Conservation (phyloP, 163 green algal genomes). For the Coccomyxa subellipsoidea region DNA sequence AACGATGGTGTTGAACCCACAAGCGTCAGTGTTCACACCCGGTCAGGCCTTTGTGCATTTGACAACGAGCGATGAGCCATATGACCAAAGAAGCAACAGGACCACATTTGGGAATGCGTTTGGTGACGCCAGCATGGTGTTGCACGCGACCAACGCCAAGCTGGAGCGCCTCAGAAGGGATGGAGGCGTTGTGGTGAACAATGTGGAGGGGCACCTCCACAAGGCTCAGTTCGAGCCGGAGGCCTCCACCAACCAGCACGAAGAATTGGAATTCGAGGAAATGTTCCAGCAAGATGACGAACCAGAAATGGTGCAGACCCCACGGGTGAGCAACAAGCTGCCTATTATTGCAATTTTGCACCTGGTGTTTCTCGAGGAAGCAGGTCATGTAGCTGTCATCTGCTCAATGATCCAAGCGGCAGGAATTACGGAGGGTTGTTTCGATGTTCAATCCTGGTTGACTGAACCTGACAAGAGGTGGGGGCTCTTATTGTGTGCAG, state of each 20-base stretch:
- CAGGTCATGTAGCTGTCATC: too few relatives aligned
- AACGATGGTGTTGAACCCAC: background rate
- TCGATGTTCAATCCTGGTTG: too few relatives aligned
- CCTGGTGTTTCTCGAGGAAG: too few relatives aligned
- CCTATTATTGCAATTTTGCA: background rate
- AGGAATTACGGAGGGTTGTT: too few relatives aligned
- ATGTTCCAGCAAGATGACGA: background rate
- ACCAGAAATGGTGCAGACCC: background rate
- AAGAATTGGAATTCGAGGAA: background rate
- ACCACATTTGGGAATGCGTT: background rate
- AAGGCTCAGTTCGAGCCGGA: background rate
- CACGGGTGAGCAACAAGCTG: background rate
- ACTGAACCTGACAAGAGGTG: background rate
- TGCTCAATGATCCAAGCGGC: too few relatives aligned
- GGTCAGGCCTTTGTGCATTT: background rate
- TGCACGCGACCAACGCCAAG: conserved; percentile 4
- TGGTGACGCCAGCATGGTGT: background rate
- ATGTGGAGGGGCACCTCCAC: background rate
- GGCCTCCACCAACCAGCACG: background rate
- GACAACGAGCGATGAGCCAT: background rate
- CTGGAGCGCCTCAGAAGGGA: background rate
- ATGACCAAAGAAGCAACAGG: background rate
- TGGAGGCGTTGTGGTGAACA: background rate
- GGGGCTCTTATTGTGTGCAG: background rate
- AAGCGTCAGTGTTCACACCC: background rate